These are phyloP conservation scores for Plasmopara viticola DNA, from an alignment of 352 stramenopile species.

Conservation along the genomic window DNA sequence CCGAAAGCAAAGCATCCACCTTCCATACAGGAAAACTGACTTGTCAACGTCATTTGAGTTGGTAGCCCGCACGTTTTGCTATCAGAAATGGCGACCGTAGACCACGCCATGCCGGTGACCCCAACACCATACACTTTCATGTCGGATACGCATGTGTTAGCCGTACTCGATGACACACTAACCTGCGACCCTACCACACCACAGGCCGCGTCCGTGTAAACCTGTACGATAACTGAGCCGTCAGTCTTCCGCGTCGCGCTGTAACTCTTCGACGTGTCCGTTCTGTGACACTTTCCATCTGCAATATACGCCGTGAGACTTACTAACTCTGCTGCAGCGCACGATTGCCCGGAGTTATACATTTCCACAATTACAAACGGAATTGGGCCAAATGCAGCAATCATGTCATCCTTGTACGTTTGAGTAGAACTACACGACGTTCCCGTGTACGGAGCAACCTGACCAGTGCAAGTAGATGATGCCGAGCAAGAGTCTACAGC, in stretches of 20 bases:
- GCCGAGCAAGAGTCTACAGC: neutral
- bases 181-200: neutral
- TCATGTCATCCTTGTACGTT: slow-evolving; percentile 5
- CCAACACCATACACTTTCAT: slow-evolving; percentile 6
- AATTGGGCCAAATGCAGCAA: slow-evolving; percentile 1
- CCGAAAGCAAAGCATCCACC: slow-evolving; percentile 5
- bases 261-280: slow-evolving; percentile 1
- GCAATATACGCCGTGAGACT: slow-evolving; percentile 8
- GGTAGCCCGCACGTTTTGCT: neutral
- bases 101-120: slow-evolving; percentile 2
- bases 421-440: slow-evolving; percentile 1
- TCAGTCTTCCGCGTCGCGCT: neutral
- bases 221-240: neutral
- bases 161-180: neutral
- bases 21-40: neutral
- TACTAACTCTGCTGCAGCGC: neutral
- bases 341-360: neutral
- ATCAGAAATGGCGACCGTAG: slow-evolving; percentile 2
- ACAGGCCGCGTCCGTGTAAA: slow-evolving; percentile 3
- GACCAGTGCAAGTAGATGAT: slow-evolving; percentile 1
- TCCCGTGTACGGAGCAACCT: neutral
- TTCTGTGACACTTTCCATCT: slow-evolving; percentile 13
- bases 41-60: slow-evolving; percentile 5
- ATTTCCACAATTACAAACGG: slow-evolving; percentile 6
- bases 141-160: neutral